Percentiles rank a stretch among this genome's conserved stretches.
These are phyloP conservation scores for Diaporthe capsici DNA, from an alignment of 2,329 filamentous ascomycete species.

Conservation along the genomic window DNA sequence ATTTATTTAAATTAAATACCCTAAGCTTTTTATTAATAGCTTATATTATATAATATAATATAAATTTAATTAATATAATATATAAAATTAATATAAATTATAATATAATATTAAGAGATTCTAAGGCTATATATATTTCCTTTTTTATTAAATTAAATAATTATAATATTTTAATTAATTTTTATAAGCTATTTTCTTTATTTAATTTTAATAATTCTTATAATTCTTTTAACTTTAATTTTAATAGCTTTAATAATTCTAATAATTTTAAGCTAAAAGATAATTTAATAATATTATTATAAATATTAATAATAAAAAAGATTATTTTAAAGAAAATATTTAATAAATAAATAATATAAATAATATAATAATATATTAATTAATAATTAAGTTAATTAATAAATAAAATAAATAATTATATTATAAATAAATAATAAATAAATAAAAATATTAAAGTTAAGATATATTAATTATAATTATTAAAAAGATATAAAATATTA, in stretches of 20 bases:
- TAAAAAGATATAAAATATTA: neutral
- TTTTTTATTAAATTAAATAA: neutral
- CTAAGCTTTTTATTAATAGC: neutral
- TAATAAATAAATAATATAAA: neutral
- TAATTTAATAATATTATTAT: neutral
- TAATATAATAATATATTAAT: neutral
- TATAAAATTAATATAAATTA: neutral
- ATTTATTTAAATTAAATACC: neutral
- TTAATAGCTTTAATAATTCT: neutral
- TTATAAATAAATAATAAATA: too few relatives aligned
- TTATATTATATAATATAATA: neutral
- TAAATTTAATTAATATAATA: neutral
- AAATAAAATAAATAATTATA: neutral
- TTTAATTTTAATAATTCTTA: neutral
- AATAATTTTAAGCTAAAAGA: neutral
- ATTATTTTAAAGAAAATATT: neutral
- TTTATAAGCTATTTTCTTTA: neutral
- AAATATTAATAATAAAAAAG: neutral
- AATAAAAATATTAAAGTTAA: neutral
- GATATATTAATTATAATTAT: neutral
- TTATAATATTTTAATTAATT: neutral
- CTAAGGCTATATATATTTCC: neutral
- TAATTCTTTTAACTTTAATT: neutral
- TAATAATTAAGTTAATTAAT: neutral
- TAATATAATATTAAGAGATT: neutral